A percentile compares a stretch with the other conserved stretches of the same genome.
phyloP scores from a whole-genome alignment of 2,329 filamentous ascomycete genomes.

The Ceratocystis albifundus region DNA sequence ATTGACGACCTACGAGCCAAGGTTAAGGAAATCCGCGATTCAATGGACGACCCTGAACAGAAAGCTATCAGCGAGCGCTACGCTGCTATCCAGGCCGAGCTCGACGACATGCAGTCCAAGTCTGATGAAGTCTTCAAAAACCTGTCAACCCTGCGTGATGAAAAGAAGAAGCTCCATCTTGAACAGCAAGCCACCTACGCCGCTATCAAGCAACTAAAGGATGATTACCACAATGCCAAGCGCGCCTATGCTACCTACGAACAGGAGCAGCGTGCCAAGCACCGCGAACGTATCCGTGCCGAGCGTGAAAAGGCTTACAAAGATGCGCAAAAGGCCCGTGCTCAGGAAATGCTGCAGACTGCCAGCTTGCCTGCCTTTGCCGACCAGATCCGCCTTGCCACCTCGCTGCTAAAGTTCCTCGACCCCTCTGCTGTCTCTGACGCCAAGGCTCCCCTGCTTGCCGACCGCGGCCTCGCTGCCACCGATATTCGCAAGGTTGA shows the following conservation, averaged over 20 bases:
- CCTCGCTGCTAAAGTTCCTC: conserved; percentile 81
- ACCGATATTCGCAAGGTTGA: conserved; percentile 75
- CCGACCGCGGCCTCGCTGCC: conserved; percentile 63
- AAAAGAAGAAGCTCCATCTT: conserved; percentile 69
- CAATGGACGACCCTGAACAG: conserved; percentile 79
- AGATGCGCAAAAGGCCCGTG: conserved; percentile 63
- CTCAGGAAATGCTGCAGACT: conserved; percentile 65
- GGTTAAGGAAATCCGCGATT: conserved; percentile 80
- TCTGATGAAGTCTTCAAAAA: conserved; percentile 86
- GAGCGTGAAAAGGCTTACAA: conserved; percentile 65
- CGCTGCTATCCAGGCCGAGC: conserved; percentile 70
- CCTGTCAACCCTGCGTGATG: conserved; percentile 70
- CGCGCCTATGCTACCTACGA: conserved; percentile 78
- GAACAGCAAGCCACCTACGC: conserved; percentile 79
- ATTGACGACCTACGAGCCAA: conserved; percentile 81
- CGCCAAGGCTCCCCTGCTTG: conserved; percentile 55
- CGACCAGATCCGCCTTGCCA: conserved; percentile 82
- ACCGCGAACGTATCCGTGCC: conserved; percentile 64
- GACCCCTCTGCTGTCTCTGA: conserved; percentile 57
- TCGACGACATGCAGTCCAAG: conserved; percentile 82
- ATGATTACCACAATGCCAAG: conserved; percentile 70
- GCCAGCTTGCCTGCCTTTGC: conserved; percentile 79
- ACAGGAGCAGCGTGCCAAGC: conserved; percentile 64
- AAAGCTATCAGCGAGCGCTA: conserved; percentile 82
- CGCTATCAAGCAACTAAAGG: conserved; percentile 76